Conservation (phyloP, 2,329 filamentous ascomycete genomes). For the Epichloe festucae region DNA sequence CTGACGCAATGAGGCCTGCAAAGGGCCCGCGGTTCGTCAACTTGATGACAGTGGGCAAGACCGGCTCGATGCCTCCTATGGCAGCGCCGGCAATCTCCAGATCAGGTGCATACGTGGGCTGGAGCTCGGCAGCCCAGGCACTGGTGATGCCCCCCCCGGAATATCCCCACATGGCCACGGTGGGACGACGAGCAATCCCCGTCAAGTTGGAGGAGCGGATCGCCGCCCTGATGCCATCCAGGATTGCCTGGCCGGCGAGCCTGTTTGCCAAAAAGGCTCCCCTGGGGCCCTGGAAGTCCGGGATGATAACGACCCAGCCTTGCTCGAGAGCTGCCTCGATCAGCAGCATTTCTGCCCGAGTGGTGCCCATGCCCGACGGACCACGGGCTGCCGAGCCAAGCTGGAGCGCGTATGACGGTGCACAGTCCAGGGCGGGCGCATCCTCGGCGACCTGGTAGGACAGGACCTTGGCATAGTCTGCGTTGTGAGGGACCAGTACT, state of each 20-base stretch:
- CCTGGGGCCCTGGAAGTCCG: constrained; percentile 31
- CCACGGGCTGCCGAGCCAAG: constrained; percentile 1
- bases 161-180: constrained; percentile 31
- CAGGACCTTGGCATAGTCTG: constrained; percentile 18
- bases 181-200: constrained; percentile 18
- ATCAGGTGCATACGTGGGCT: constrained; percentile 14
- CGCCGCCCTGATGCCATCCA: constrained; percentile 31
- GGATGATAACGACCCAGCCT: constrained; percentile 35
- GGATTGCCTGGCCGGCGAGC: constrained; percentile 26
- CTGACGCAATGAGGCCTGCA: constrained; percentile 12
- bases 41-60: constrained; percentile 8
- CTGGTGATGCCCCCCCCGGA: constrained; percentile 14
- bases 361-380: constrained; percentile 21
- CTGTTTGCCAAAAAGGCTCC: constrained; percentile 29
- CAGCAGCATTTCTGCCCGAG: constrained; percentile 12
- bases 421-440: constrained; percentile 23
- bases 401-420: constrained; percentile 15
- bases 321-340: constrained; percentile 19
- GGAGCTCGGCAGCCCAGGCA: constrained; percentile 14
- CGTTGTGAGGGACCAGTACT: constrained; percentile 22
- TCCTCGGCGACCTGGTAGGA: constrained; percentile 31
- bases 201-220: constrained; percentile 15
- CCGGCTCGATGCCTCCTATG: constrained; percentile 13
- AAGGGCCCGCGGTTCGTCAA: constrained; percentile 8
- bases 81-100: constrained; percentile 14